These are phyloP conservation scores for Cyclocybe cylindracea DNA, from an alignment of 768 basidiomycete genomes.

Conservation along the genomic window DNA sequence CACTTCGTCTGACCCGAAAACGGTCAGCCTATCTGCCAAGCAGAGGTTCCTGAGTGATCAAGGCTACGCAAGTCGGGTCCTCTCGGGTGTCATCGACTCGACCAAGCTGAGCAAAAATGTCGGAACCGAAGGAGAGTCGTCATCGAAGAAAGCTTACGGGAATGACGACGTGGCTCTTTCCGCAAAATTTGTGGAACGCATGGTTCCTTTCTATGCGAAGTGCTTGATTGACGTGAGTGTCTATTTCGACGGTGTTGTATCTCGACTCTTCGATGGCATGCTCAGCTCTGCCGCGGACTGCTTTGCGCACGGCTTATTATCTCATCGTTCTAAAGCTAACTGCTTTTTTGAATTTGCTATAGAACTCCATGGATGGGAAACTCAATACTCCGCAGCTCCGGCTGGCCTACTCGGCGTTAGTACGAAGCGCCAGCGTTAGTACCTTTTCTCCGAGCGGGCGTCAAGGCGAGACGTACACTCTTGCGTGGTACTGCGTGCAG, in stretches of 20 bases:
- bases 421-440: slow-evolving; percentile 56
- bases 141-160: not conserved
- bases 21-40: not conserved
- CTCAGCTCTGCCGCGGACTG: not conserved
- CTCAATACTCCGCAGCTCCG: slow-evolving; percentile 68
- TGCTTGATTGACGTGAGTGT: slow-evolving; percentile 68
- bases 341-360: slow-evolving; percentile 4
- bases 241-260: not conserved
- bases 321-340: slow-evolving; percentile 6
- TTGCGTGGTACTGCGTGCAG: slow-evolving; percentile 74
- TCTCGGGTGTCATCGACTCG: slow-evolving; percentile 8
- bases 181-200: slow-evolving; percentile 45
- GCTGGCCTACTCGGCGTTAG: slow-evolving; percentile 74
- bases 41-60: slow-evolving; percentile 4
- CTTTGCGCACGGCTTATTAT: not conserved
- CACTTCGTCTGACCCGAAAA: no score
- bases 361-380: slow-evolving; percentile 67
- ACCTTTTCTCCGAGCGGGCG: slow-evolving; percentile 19
- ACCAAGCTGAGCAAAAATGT: slow-evolving; percentile 7
- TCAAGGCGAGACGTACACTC: slow-evolving; percentile 34
- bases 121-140: slow-evolving; percentile 13
- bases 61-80: slow-evolving; percentile 2
- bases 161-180: slow-evolving; percentile 20
- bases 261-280: not conserved
- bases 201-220: slow-evolving; percentile 74